Percentiles rank a stretch among this genome's conserved stretches.
phyloP scores from a whole-genome alignment of 768 basidiomycete genomes.

The Lactifluus echinatus region DNA sequence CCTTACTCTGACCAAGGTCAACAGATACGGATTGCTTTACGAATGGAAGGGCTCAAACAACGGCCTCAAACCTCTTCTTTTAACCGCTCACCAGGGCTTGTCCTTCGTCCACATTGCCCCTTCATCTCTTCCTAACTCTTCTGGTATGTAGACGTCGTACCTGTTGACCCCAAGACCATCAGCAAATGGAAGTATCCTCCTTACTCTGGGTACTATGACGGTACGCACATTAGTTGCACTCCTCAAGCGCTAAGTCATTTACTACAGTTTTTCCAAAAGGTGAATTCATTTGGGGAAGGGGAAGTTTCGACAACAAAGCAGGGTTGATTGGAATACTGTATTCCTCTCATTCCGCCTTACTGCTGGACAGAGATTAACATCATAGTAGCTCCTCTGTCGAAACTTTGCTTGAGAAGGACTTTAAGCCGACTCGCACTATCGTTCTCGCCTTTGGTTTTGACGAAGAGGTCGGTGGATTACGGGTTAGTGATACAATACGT shows the following conservation, averaged over 20 bases:
- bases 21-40: conserved; percentile 54
- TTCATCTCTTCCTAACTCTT: neutral
- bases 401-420: conserved; percentile 32
- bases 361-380: neutral
- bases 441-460: conserved; percentile 33
- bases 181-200: conserved; percentile 53
- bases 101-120: conserved; percentile 6
- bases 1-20: conserved; percentile 46
- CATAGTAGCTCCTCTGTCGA: conserved; percentile 30
- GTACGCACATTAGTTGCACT: conserved; percentile 23
- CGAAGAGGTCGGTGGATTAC: conserved; percentile 31
- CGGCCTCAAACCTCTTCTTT: conserved; percentile 45
- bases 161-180: conserved; percentile 49
- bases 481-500: conserved; percentile 11
- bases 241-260: neutral
- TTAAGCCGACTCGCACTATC: conserved; percentile 29
- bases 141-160: conserved; percentile 50
- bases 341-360: neutral
- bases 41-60: conserved; percentile 47
- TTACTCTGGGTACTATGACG: conserved; percentile 55
- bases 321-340: conserved; percentile 29
- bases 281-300: conserved; percentile 29
- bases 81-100: conserved; percentile 45
- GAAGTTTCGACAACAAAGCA: conserved; percentile 30
- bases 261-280: conserved; percentile 12